Base-by-base conservation (phyloP, 306 rosid genomes). In the Biancaea sappan region DNA sequence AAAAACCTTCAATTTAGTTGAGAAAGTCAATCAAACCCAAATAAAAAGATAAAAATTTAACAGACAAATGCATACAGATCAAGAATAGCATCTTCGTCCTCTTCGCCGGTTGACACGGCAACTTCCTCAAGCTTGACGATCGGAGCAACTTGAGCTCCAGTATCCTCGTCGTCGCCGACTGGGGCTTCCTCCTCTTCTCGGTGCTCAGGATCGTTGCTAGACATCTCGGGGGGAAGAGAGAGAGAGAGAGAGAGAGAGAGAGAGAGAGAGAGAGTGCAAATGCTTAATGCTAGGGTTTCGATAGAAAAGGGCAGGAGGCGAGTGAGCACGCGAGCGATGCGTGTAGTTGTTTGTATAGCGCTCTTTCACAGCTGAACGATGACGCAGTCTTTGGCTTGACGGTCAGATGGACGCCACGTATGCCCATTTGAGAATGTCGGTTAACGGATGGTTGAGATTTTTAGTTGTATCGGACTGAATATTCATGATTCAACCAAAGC, bases 111-210 rank as follows among this genome's bases (percentile, higher is more conserved):
- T 69, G 88, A 71, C 1, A 93, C 89, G 25, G 88, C 78, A 40
- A 93, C 90, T 66, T 80, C 97, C 71, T 93, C 93, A 15, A 93
- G 96, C 81, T 71, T 78, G 77, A 93, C 93, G 87, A 93, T 90
- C 61, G 98, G 96, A 24, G 93, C 98, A 12, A 93, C 90, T 32
- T 88, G 91, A 62, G 98, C 98, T 28, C 98, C 96, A n/a, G 98
- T 93, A 71, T 93, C 98, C 53, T 93, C 98, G 43, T 93, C 98
- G 0, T 92, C 96, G 29, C 85, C 96, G 74, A 91, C 89, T 51
- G 87, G 89, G 48, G 85, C 85, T 11, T 86, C 96, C 28, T 88
- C 98, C 13, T 88, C 95, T 37, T 87, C 90, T 64, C 88, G 83
- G 79, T 84, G 98, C 28, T 83, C 89, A 81, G 91, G 75, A n/a